phyloP scores from a whole-genome alignment of 345 rosid species.

The Citrus unshiu region DNA sequence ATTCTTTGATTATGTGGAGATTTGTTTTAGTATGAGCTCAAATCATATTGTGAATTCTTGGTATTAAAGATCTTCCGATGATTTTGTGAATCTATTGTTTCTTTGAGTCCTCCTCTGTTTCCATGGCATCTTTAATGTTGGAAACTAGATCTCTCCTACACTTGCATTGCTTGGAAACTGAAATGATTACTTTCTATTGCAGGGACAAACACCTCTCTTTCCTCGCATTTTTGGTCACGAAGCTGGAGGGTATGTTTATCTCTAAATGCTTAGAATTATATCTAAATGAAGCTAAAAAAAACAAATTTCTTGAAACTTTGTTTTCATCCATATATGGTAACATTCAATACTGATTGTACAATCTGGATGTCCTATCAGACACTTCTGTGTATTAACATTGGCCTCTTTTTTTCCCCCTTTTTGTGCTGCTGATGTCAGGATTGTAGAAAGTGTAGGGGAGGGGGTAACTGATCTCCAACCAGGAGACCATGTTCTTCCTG shows the following conservation, averaged over 20 bases:
- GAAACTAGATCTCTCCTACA: no score
- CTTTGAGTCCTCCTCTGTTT: background rate
- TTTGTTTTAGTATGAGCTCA: background rate
- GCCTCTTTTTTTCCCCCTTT: background rate
- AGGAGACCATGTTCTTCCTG: slow-evolving; percentile 75
- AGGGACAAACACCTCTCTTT: slow-evolving; percentile 77
- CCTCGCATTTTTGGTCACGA: slow-evolving; percentile 86
- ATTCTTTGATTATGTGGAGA: background rate
- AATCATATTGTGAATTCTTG: background rate
- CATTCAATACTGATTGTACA: background rate
- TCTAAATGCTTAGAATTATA: background rate
- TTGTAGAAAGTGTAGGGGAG: slow-evolving; percentile 79
- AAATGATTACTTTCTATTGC: background rate
- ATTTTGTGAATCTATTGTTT: background rate
- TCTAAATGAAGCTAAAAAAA: background rate
- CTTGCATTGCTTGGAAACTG: slow-evolving; percentile 2
- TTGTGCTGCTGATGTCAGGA: slow-evolving; percentile 28
- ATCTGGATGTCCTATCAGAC: background rate
- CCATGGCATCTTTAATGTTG: no score
- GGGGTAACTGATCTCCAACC: slow-evolving; percentile 73
- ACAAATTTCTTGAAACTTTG: no score
- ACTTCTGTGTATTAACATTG: background rate
- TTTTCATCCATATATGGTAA: background rate
- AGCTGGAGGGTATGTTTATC: slow-evolving; percentile 63
- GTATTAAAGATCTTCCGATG: background rate